Conservation (phyloP, 2,329 filamentous ascomycete species). For the Ilyonectria mors-panacis region DNA sequence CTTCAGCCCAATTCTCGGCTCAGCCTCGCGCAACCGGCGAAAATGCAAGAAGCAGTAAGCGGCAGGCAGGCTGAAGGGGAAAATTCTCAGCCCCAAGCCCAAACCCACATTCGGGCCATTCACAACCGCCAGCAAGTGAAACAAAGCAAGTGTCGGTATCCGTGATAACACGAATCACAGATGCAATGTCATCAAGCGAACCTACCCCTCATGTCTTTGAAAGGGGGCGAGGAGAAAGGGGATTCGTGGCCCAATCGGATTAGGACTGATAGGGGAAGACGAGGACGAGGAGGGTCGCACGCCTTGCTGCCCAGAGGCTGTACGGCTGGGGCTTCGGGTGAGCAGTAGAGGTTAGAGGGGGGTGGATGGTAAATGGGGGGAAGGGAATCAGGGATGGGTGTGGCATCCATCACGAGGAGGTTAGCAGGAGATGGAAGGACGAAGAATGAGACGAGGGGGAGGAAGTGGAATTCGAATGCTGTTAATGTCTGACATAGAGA, state of each 20-base stretch:
- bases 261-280: not conserved
- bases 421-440: not conserved
- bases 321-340: slow-evolving; percentile 1
- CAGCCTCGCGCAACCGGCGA: not conserved
- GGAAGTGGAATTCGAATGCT: not conserved
- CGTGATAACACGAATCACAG: slow-evolving; percentile 6
- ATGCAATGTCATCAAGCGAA: not conserved
- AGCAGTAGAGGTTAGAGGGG: not conserved
- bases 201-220: not conserved
- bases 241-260: slow-evolving; percentile 11
- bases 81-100: not conserved
- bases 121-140: slow-evolving; percentile 7
- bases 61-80: slow-evolving; percentile 7
- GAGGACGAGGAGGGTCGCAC: not conserved
- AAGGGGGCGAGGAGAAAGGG: not conserved
- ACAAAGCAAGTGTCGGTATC: slow-evolving; percentile 14
- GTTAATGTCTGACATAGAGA: not conserved
- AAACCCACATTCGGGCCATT: slow-evolving; percentile 7
- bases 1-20: slow-evolving; percentile 5
- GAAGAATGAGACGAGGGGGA: not conserved
- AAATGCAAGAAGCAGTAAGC: slow-evolving; percentile 1
- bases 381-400: not conserved
- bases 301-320: not conserved
- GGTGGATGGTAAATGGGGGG: not conserved
- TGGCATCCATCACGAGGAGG: not conserved